Base-by-base conservation (phyloP, 78 protist species). In the Neovahlkampfia damariscottae region DNA sequence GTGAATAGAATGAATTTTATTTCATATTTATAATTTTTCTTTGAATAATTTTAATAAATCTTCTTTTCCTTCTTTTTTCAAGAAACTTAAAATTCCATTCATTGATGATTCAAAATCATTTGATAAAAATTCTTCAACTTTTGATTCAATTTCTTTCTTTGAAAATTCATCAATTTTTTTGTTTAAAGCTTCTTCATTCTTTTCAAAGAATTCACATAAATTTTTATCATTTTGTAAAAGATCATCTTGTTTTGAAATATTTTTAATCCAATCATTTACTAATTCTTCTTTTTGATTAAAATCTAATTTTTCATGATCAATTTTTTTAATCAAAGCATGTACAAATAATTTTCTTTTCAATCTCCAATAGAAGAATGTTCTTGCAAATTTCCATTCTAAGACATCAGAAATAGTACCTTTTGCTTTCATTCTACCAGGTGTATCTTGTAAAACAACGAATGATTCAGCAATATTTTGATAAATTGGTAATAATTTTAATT, bases 371-470 rank as follows among this genome's bases (percentile, higher is more conserved):
- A 94, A 89, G 86, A 38, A 81, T 3, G 38, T 29, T 36, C 98
- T 87, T 1, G 95, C 59, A 0, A 40, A 6, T 74, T 69, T 78
- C 98, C 98, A 94, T 8, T 73, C 78, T 28, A 94, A 83, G 9
- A 90, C 81, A 19, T 69, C 82, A 0, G 38, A 7, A 72, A 94
- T 90, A 66, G 79, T 85, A 50, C 86, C 88, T 89, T 91, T 91
- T 28, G 93, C 93, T 40, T 77, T 62, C 99, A 95, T 95, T 67
- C 97, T 84, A 34, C 93, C 96, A 38, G 99, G 90, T 0, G 90
- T 84, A 77, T 95, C 99, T 72, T 95, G 99, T 40, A 95, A 86
- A 37, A 92, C 99, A 19, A 93, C 96, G 39, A 94, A 93, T 79
- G 82, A 77, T 41, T 82, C 82, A 0, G 98, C 94, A 27, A 93